phyloP scores from a whole-genome alignment of 768 basidiomycete genomes.

The Tylopilus intermedius region DNA sequence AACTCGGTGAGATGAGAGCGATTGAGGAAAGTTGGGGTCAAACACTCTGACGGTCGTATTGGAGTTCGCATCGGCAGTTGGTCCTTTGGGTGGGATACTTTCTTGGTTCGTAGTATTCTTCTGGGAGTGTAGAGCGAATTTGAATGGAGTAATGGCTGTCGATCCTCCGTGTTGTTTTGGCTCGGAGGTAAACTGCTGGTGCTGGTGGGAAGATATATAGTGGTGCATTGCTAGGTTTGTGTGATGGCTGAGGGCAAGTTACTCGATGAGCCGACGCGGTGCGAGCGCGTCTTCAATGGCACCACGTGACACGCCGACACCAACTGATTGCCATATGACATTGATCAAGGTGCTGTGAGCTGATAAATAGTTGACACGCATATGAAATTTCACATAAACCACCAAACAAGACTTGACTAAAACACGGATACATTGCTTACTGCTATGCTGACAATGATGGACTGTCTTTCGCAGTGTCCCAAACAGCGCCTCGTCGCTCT shows the following conservation, averaged over 20 bases:
- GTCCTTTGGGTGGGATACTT: conserved; percentile 13
- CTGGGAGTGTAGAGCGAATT: conserved; percentile 12
- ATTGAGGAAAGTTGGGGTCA: conserved; percentile 9
- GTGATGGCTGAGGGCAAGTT: background rate
- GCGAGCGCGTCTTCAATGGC: conserved; percentile 3
- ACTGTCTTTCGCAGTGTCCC: background rate
- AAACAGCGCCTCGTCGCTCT: background rate
- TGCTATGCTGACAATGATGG: background rate
- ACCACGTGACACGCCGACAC: conserved; percentile 12
- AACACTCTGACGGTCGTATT: conserved; percentile 9
- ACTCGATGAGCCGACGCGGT: background rate
- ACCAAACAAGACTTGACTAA: background rate
- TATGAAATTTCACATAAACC: background rate
- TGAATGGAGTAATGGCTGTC: conserved; percentile 17
- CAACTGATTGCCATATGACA: background rate
- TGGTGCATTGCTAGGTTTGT: background rate
- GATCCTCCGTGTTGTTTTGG: background rate
- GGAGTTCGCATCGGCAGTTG: conserved; percentile 1
- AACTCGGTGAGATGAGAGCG: conserved; percentile 8
- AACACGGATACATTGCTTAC: background rate
- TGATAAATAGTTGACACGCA: background rate
- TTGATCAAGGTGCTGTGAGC: background rate
- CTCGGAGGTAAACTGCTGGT: background rate
- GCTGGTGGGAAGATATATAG: background rate
- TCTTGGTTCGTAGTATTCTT: conserved; percentile 6